Conservation (phyloP, 257 asterid species). For the Schizonepeta tenuifolia region DNA sequence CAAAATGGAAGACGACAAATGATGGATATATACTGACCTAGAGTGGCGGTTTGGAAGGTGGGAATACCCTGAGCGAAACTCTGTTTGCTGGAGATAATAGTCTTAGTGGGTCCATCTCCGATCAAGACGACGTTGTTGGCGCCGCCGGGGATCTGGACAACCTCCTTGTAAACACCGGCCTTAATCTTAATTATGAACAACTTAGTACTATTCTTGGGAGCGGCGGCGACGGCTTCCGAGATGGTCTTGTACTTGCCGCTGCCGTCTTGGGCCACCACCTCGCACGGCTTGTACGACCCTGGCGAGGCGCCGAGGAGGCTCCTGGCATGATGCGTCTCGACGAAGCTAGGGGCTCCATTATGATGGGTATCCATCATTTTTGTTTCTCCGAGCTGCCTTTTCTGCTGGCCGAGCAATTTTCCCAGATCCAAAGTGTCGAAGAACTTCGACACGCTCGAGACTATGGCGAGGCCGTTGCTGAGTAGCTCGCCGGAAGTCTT, state of each 20-base stretch:
- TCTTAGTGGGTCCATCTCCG: conserved; percentile 69
- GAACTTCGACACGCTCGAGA: conserved; percentile 44
- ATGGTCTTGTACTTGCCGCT: conserved; percentile 61
- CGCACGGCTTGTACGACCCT: conserved; percentile 39
- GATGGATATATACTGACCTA: conserved; percentile 43
- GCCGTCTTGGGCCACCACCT: conserved; percentile 69
- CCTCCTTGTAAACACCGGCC: conserved; percentile 66
- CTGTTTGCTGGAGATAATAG: conserved; percentile 53
- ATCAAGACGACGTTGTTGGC: conserved; percentile 51
- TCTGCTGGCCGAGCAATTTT: conserved; percentile 40
- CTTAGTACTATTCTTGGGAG: conserved; percentile 40
- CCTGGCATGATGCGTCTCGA: conserved; percentile 25
- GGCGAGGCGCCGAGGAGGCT: conserved; percentile 41
- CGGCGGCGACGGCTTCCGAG: conserved; percentile 44
- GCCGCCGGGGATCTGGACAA: conserved; percentile 42
- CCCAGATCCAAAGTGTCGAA: conserved; percentile 39
- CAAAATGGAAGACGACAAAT: background rate
- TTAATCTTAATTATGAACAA: conserved; percentile 49
- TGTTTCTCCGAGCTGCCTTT: conserved; percentile 24
- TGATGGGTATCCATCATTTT: background rate
- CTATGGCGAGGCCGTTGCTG: conserved; percentile 65
- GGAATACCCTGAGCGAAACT: conserved; percentile 45
- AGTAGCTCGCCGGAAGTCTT: conserved; percentile 49
- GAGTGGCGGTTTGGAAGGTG: conserved; percentile 55
- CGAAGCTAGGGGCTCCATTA: conserved; percentile 24